Percentiles rank a stretch among this genome's conserved stretches.
These are phyloP conservation scores for Wickerhamiella sergipiensis DNA, from an alignment of 805 yeast genomes.

Conservation along the genomic window DNA sequence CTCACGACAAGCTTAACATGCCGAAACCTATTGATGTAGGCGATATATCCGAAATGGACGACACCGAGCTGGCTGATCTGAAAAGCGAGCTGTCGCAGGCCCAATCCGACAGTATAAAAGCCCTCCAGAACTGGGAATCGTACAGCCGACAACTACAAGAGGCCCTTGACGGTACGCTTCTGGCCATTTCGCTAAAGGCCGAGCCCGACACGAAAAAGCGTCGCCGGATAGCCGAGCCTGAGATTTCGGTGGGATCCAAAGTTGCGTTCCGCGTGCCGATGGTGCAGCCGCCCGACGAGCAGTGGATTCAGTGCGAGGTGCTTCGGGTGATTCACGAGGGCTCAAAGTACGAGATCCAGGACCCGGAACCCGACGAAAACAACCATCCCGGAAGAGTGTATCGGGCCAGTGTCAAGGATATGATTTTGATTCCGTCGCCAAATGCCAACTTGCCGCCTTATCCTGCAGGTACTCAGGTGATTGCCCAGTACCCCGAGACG, in stretches of 20 bases:
- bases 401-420: slow-evolving; percentile 70
- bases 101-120: not conserved
- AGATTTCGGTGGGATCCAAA: slow-evolving; percentile 50
- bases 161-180: slow-evolving; percentile 17
- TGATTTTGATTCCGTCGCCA: slow-evolving; percentile 44
- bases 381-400: slow-evolving; percentile 79
- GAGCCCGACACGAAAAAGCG: slow-evolving; percentile 13
- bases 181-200: slow-evolving; percentile 11
- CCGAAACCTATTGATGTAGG: not conserved
- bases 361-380: slow-evolving; percentile 93
- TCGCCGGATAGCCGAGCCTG: slow-evolving; percentile 8
- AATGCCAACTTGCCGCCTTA: slow-evolving; percentile 34
- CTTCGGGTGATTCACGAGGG: slow-evolving; percentile 66
- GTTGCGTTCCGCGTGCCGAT: slow-evolving; percentile 66
- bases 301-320: slow-evolving; percentile 95
- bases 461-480: slow-evolving; percentile 65
- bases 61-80: slow-evolving; percentile 1
- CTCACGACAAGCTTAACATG: not conserved
- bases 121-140: slow-evolving; percentile 12
- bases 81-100: not conserved
- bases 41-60: slow-evolving; percentile 1
- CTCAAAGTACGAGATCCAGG: slow-evolving; percentile 72
- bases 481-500: slow-evolving; percentile 94
- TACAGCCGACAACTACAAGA: slow-evolving; percentile 13
- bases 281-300: slow-evolving; percentile 52